Evolutionary conservation across 1,284 basidiomycete genomes (phyloP).

Genomic region (Austropuccinia psidii): DNA sequence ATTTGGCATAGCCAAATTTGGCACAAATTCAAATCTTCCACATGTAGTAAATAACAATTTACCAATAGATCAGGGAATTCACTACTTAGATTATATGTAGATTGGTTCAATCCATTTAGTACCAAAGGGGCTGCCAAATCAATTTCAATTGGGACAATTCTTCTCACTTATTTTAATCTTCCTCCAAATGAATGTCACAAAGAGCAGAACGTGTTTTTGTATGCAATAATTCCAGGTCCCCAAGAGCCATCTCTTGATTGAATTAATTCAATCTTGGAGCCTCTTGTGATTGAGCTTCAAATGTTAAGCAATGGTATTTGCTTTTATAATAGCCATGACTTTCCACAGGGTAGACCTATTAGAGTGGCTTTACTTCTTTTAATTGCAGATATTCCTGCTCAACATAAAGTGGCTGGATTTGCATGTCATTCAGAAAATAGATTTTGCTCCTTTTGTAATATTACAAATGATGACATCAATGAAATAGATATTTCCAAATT

Average conservation of each 20-base stretch:
- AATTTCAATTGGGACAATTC: too few relatives aligned
- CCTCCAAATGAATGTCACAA: too few relatives aligned
- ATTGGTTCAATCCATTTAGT: conserved; percentile 31
- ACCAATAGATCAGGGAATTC: too few relatives aligned
- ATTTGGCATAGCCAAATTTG: too few relatives aligned
- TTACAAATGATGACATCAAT: not conserved
- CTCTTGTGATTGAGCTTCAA: too few relatives aligned
- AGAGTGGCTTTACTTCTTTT: not conserved
- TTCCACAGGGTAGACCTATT: not conserved
- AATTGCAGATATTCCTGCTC: not conserved
- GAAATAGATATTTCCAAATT: not conserved
- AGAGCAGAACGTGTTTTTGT: too few relatives aligned
- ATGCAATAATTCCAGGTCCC: too few relatives aligned
- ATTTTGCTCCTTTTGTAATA: not conserved
- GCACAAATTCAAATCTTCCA: too few relatives aligned
- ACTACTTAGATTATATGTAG: conserved; percentile 5
- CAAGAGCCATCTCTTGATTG: too few relatives aligned
- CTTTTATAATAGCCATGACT: not conserved
- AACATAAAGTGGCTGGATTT: not conserved
- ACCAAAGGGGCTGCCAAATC: not conserved
- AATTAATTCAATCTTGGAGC: too few relatives aligned
- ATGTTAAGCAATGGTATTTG: not conserved
- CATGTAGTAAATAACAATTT: too few relatives aligned
- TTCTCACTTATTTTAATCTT: too few relatives aligned
- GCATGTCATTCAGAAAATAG: not conserved